Evolutionary conservation across 345 rosid species (phyloP).

Genomic region (Melaleuca alternifolia): DNA sequence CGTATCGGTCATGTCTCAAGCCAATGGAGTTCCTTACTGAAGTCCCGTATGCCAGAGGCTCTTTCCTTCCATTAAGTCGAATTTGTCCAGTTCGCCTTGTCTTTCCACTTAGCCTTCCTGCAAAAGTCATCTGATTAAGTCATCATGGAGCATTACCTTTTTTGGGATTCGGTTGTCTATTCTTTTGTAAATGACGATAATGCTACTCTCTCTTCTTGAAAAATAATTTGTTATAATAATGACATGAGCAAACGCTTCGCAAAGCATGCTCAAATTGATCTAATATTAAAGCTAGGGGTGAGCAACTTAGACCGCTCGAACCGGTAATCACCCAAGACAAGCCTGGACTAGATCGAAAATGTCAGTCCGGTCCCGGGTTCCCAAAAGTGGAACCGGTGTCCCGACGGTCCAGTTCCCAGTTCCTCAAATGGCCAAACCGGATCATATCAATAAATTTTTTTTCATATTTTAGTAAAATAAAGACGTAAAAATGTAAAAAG

Average conservation of each 20-base stretch:
- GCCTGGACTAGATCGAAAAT: too few relatives aligned
- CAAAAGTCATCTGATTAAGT: background rate
- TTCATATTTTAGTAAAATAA: too few relatives aligned
- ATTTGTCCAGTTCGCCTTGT: conserved; percentile 3
- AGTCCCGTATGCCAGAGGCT: conserved; percentile 1
- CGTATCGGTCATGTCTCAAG: background rate
- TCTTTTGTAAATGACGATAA: background rate
- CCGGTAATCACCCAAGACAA: too few relatives aligned
- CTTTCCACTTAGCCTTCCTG: background rate
- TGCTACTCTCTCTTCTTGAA: background rate
- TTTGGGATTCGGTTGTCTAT: background rate
- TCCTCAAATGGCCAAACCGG: too few relatives aligned
- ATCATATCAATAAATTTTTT: too few relatives aligned
- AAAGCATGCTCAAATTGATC: background rate
- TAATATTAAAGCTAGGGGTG: too few relatives aligned
- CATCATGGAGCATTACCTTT: background rate
- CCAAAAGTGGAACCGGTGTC: too few relatives aligned
- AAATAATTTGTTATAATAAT: background rate
- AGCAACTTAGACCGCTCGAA: too few relatives aligned
- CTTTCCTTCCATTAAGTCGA: conserved; percentile 6
- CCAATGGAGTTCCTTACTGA: background rate
- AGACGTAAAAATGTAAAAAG: too few relatives aligned
- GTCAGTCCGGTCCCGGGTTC: too few relatives aligned
- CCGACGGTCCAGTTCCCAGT: too few relatives aligned
- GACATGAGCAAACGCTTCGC: background rate